phyloP scores from a whole-genome alignment of 2,329 filamentous ascomycete species.

The Alternaria angustiovoidea region DNA sequence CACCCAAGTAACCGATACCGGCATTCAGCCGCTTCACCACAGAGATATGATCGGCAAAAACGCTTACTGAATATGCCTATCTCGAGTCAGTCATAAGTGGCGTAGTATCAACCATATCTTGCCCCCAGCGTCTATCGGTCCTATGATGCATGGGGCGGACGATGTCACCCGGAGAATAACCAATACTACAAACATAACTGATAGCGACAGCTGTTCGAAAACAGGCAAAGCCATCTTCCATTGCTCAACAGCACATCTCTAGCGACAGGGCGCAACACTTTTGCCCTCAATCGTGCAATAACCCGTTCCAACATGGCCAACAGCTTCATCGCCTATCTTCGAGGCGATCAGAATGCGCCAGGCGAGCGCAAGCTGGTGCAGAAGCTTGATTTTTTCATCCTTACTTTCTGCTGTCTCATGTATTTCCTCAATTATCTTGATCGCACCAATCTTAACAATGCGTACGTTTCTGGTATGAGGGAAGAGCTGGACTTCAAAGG shows the following conservation, averaged over 20 bases:
- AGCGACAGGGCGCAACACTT: not conserved
- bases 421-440: constrained; percentile 50
- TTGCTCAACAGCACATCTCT: not conserved
- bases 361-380: constrained; percentile 59
- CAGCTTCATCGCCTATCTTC: constrained; percentile 44
- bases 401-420: constrained; percentile 68
- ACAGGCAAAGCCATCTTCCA: not conserved
- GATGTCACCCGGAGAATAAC: constrained; percentile 19
- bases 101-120: constrained; percentile 24
- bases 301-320: constrained; percentile 32
- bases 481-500: constrained; percentile 51
- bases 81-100: constrained; percentile 23
- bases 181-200: constrained; percentile 1
- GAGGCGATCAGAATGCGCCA: constrained; percentile 44
- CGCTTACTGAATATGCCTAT: constrained; percentile 17
- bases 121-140: constrained; percentile 4
- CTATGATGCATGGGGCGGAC: constrained; percentile 14
- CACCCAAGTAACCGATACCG: constrained; percentile 20
- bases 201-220: not conserved
- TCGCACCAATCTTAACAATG: constrained; percentile 54
- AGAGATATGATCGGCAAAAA: constrained; percentile 12
- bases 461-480: constrained; percentile 54
- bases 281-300: not conserved
- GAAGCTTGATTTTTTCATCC: constrained; percentile 71
- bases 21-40: constrained; percentile 13